Evolutionary conservation across 83 land plant species (phyloP).

Genomic region (Picea mariana): DNA sequence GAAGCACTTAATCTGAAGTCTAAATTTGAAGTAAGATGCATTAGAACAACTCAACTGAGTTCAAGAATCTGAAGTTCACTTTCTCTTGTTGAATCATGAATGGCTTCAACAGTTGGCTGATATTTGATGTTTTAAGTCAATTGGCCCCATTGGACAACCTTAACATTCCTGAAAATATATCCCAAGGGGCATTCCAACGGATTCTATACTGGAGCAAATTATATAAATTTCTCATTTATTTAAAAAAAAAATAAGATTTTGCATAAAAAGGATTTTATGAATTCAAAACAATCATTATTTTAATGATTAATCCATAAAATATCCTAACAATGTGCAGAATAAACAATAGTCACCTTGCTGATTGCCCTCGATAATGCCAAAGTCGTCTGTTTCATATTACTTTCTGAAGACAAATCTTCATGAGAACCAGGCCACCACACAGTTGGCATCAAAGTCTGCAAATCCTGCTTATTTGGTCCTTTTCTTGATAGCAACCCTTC

Average conservation of each 20-base stretch:
- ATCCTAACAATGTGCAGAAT: not conserved
- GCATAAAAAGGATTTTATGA: not conserved
- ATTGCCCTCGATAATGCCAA: constrained; percentile 79
- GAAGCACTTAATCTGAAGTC: too few species aligned
- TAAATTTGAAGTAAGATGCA: too few species aligned
- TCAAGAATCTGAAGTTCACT: too few species aligned
- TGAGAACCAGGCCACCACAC: constrained; percentile 97
- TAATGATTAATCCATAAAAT: not conserved
- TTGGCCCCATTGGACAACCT: too few species aligned
- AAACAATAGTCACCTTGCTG: constrained; percentile 53
- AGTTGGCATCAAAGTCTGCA: constrained; percentile 76
- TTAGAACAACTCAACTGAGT: too few species aligned
- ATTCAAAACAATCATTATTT: not conserved
- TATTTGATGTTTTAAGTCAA: too few species aligned
- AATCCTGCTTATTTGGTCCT: constrained; percentile 82
- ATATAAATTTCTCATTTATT: not conserved
- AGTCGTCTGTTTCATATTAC: constrained; percentile 80
- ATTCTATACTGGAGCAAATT: not conserved
- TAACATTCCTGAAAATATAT: too few species aligned
- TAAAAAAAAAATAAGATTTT: not conserved
- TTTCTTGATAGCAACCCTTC: constrained; percentile 89
- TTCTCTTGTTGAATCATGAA: too few species aligned
- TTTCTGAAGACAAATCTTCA: constrained; percentile 80
- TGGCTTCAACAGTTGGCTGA: too few species aligned
- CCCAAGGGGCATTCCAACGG: too few species aligned